Base-by-base conservation (phyloP, 225 moss, liverwort and hornwort species). In the Pleurozium schreberi region DNA sequence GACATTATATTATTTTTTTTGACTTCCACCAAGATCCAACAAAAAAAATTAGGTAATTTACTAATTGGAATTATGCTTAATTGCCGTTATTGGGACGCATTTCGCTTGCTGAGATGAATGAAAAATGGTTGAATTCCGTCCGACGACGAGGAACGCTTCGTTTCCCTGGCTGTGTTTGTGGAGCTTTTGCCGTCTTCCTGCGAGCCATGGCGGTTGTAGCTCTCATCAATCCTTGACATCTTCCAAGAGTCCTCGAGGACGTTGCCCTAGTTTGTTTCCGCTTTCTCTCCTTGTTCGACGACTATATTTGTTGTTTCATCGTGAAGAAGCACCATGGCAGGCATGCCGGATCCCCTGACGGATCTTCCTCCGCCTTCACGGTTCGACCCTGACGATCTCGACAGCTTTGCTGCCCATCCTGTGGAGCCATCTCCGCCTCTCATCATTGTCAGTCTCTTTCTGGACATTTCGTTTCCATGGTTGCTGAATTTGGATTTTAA, bases 321-420 rank as follows among this genome's bases (percentile, higher is more conserved):
- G 73, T 49, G 80, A 53, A 58, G 68, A 42, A 87, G 49, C 71
- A 53, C 79, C 22, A 91, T 92, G 92, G 92, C 92, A 61, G 92
- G 92, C 76, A 96, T 97, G 95, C 94, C 95, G 42, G 97, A 99
- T 91, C 97, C 97, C 52, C 93, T 99, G 65, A 95, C 96, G 42
- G 97, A 97, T 61, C 88, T 90, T 12, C 96, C 97, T 81, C 98
- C 98, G 8, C 97, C 98, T 11, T 99, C 97, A 12, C 96, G 98
- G 31, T 97, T 97, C 84, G 97, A 97, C 88, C 95, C 96, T 77
- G 98, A 97, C 76, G 98, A 96, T 81, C 95, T 97, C 86, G 91
- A 96, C 68, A 91, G 84, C 66, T 97, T 99, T 45, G 95, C 91
- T 53, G 83, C 86, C 66, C 85, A 88, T 16, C 78, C 68, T 34